Percentiles rank a stretch among this genome's conserved stretches.
phyloP scores from a whole-genome alignment of 768 basidiomycete genomes.

The Pleurotus tuber-regium region DNA sequence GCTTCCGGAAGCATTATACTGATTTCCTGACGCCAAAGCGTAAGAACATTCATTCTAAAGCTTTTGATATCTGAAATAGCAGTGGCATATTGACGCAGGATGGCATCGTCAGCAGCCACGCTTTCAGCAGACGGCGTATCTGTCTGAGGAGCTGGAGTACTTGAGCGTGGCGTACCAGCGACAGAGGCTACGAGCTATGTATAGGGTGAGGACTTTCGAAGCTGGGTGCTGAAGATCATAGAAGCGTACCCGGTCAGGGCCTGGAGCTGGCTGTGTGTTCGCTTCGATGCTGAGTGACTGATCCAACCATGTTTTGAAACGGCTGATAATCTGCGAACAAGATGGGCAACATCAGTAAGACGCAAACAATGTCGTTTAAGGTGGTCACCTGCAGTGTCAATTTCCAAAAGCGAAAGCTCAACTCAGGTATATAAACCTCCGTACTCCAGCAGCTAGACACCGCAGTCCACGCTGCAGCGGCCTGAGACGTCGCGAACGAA shows the following conservation, averaged over 20 bases:
- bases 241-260: slow-evolving; percentile 28
- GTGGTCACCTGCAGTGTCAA: slow-evolving; percentile 78
- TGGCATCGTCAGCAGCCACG: slow-evolving; percentile 58
- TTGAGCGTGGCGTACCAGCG: neutral
- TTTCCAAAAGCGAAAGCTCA: slow-evolving; percentile 87
- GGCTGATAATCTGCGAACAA: slow-evolving; percentile 62
- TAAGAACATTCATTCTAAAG: slow-evolving; percentile 49
- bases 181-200: slow-evolving; percentile 21
- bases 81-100: slow-evolving; percentile 63
- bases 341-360: too few species aligned
- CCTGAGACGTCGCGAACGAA: slow-evolving; percentile 59
- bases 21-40: slow-evolving; percentile 71
- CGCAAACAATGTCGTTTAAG: neutral
- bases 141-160: slow-evolving; percentile 12
- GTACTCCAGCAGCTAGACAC: slow-evolving; percentile 83
- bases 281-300: slow-evolving; percentile 20
- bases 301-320: slow-evolving; percentile 81
- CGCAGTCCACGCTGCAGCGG: slow-evolving; percentile 67
- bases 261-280: slow-evolving; percentile 43
- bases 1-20: slow-evolving; percentile 54
- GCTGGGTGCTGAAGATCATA: too few species aligned
- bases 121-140: slow-evolving; percentile 56
- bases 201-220: too few species aligned
- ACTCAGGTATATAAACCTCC: slow-evolving; percentile 80
- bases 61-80: slow-evolving; percentile 65